These are phyloP conservation scores for Ananas comosus DNA, from an alignment of 176 grass and related monocot species.

Conservation along the genomic window DNA sequence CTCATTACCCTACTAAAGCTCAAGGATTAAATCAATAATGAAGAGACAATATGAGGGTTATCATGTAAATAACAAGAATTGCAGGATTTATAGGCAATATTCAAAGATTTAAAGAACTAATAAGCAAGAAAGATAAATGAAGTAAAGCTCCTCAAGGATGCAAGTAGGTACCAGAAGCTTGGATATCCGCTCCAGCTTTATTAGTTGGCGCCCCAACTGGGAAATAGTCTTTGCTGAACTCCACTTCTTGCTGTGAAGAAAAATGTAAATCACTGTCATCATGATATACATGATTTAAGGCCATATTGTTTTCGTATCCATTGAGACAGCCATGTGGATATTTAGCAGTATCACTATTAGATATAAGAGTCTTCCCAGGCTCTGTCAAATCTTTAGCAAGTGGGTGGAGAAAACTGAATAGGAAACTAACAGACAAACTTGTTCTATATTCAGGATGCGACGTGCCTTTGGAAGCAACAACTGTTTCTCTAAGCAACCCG, in stretches of 20 bases:
- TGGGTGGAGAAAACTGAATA: conserved; percentile 24
- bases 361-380: conserved; percentile 7
- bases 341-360: background rate
- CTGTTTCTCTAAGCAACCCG: conserved; percentile 26
- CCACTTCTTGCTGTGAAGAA: conserved; percentile 23
- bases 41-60: no score
- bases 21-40: no score
- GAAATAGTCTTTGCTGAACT: conserved; percentile 11
- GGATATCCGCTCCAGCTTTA: conserved; percentile 28
- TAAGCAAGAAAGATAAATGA: background rate
- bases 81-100: no score
- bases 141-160: background rate
- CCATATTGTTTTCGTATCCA: background rate
- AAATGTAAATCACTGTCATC: background rate
- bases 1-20: no score
- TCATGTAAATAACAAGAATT: background rate
- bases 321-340: background rate
- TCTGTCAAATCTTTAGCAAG: conserved; percentile 6
- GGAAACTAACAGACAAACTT: conserved; percentile 28
- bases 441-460: conserved; percentile 26
- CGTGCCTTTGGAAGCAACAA: conserved; percentile 22
- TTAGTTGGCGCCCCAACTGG: conserved; percentile 29
- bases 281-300: background rate
- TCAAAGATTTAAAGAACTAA: background rate
- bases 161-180: conserved; percentile 33